Conservation (phyloP, 1,284 basidiomycete genomes). For the Boletus mariae region DNA sequence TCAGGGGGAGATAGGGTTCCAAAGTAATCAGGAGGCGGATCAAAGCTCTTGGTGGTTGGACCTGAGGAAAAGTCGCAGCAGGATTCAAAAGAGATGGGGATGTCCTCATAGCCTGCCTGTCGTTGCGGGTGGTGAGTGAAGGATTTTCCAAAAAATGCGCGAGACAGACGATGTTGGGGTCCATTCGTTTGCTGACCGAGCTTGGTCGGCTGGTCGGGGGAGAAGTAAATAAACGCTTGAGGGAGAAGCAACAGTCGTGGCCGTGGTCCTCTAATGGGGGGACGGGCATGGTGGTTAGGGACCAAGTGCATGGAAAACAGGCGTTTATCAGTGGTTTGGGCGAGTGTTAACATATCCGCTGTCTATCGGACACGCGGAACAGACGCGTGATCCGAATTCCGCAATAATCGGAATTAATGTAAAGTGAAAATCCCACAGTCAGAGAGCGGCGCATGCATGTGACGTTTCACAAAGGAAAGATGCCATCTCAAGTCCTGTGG, state of each 20-base stretch:
- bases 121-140: slow-evolving; percentile 5
- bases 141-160: neutral
- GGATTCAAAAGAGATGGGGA: slow-evolving; percentile 31
- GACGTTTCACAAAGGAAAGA: slow-evolving; percentile 6
- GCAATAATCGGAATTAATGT: slow-evolving; percentile 22
- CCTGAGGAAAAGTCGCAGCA: slow-evolving; percentile 30
- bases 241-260: slow-evolving; percentile 18
- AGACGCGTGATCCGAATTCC: slow-evolving; percentile 30
- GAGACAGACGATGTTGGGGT: slow-evolving; percentile 13
- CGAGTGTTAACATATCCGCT: slow-evolving; percentile 11
- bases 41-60: slow-evolving; percentile 14
- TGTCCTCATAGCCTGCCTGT: slow-evolving; percentile 15
- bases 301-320: slow-evolving; percentile 20
- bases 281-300: slow-evolving; percentile 19
- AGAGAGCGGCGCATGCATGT: no score
- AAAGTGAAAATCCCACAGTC: slow-evolving; percentile 6
- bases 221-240: slow-evolving; percentile 20
- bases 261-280: slow-evolving; percentile 26
- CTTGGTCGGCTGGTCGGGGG: neutral
- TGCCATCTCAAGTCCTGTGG: slow-evolving; percentile 4
- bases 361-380: slow-evolving; percentile 13
- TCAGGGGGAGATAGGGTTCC: slow-evolving; percentile 25
- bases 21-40: slow-evolving; percentile 41
- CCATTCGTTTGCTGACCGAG: neutral
- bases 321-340: slow-evolving; percentile 31